Evolutionary conservation across 2,329 filamentous ascomycete genomes (phyloP), one percentile per base, ranked within the genome.

Genomic region (Exophiala bonariae): DNA sequence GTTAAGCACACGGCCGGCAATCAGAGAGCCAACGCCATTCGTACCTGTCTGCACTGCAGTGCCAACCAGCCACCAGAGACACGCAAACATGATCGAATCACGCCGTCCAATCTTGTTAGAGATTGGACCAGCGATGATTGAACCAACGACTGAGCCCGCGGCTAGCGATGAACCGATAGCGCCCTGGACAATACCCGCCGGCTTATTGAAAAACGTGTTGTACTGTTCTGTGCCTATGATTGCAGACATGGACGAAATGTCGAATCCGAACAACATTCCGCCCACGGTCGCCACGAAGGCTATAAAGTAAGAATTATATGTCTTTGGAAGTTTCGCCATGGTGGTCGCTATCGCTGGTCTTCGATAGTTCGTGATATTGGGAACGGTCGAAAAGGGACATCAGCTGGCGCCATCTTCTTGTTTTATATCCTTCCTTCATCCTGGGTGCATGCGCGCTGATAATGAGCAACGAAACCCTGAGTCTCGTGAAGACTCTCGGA

Each of bases 211-310:
- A 54, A 73, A 80, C 4, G 66, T 59, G 22, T 69, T 62, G 57
- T 78, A 79, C 57, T 79, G 75, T 1, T 66, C 37, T 0, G 75
- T 76, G 30, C 70, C 71, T 39, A 79, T 71, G 52, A 77, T 76
- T 33, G 75, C 77, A 39, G 67, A 72, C 73, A 80, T 78, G 3
- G 74, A 78, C 5, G 71, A 74, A 49, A 80, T 78, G 59, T 81
- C 78, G 56, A 80, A 80, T 44, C 77, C 77, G 49, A 80, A 80
- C n/a, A 76, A 63, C 69, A 73, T 72, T 16, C 75, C 77, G 33
- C 76, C 77, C 31, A 78, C 66, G 1, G 76, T 80, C 46, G 76
- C 71, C 40, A 80, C 69, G 36, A 73, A 62, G 16, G 75, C 76
- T 45, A 79, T 65, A 52, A 79, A 76, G 59, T 77, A 76, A 49